These are phyloP conservation scores for Thelonectria olida DNA, from an alignment of 2,329 filamentous ascomycete species.

Conservation along the genomic window DNA sequence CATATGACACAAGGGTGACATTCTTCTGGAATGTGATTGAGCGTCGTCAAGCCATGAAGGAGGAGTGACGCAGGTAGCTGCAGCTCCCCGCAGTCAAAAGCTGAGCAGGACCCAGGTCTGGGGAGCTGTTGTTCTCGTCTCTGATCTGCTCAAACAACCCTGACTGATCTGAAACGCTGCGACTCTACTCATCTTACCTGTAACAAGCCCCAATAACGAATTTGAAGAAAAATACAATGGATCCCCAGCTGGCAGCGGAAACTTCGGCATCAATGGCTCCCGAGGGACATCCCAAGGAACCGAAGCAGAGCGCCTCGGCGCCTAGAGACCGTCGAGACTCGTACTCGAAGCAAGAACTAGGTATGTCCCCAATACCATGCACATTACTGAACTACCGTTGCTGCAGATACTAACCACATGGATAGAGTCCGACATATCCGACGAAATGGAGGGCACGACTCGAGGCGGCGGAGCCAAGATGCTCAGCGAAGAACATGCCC, in stretches of 20 bases:
- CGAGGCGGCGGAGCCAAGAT: not conserved
- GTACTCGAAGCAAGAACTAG: not conserved
- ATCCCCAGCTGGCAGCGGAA: not conserved
- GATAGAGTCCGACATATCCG: not conserved
- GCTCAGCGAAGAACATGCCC: not conserved
- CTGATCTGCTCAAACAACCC: not conserved
- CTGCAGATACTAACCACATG: not conserved
- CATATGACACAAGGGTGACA: not conserved
- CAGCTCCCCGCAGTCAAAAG: not conserved
- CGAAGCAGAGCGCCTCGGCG: not conserved
- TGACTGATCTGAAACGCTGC: not conserved
- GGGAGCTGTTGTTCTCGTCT: not conserved
- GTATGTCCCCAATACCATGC: not conserved
- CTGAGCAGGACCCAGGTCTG: not conserved
- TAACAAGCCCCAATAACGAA: not conserved
- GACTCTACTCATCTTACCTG: not conserved
- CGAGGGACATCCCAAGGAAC: not conserved
- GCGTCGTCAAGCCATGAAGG: not conserved
- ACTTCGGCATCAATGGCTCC: not conserved
- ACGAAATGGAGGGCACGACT: not conserved
- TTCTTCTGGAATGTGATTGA: not conserved
- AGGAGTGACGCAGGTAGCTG: not conserved
- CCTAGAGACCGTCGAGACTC: not conserved
- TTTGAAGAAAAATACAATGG: not conserved
- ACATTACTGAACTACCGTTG: too few species aligned